Evolutionary conservation across 2,329 filamentous ascomycete species (phyloP), one percentile per base, ranked within the genome.

Genomic region (Colletotrichum sp.): DNA sequence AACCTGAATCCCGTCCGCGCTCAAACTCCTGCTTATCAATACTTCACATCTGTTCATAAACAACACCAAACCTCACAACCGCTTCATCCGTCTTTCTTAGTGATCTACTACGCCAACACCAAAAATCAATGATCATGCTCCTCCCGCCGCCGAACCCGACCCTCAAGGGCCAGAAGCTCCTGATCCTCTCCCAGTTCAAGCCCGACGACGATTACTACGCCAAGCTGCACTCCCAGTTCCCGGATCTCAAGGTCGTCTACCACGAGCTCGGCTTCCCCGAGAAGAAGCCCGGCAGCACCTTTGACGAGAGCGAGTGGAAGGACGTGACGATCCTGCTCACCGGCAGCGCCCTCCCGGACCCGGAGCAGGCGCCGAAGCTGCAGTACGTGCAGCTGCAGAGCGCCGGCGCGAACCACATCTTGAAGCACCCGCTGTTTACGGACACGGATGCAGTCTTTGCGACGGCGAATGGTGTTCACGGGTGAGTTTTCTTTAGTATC

Each of bases 391-490:
- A 91, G 81, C 85, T 92, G 8, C 83, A 85, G 26, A 90, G 87
- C 70, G 90, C 90, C 2, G 90, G 90, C 8, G 87, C 87, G 3
- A 90, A 92, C 69, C 85, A 87, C 69, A 79, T 91, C 13, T 65
- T 88, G 10, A 80, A 87, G 3, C 80, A 86, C 14, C 86, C 87
- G 2, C 72, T 91, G 1, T 91, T 89, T 74, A 85, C 81, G 26
- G 87, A 90, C 26, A 89, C 87, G 0, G 83, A 89, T 64, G 82
- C 90, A 9, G 79, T 82, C 0, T 90, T 92, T 75, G 89, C 87
- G 59, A 90, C 89, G 0, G 89, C 89, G 1, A 92, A 90, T 73
- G 90, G 90, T 0, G 87, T 92, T n/a, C 89, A 91, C 55, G 89
- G 89, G n/a, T n/a, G n/a, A n/a, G n/a, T n/a, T n/a, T n/a, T n/a